phyloP scores from a whole-genome alignment of 306 rosid genomes.

The Cucurbita ficifolia region DNA sequence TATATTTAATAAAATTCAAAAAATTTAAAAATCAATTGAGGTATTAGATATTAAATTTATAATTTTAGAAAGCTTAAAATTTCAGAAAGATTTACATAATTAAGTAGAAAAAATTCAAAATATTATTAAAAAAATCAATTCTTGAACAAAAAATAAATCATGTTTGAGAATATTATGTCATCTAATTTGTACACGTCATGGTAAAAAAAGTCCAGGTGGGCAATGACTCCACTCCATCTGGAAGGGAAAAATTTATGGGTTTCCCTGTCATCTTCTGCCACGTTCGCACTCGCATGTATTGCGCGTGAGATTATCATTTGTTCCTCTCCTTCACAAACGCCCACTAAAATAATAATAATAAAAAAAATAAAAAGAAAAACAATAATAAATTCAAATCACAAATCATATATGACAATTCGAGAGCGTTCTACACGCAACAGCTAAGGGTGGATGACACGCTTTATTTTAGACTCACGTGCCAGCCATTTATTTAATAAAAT shows the following conservation, averaged over 20 bases:
- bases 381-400: not conserved
- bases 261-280: not conserved
- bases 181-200: not conserved
- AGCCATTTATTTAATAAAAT: too few species aligned
- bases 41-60: too few species aligned
- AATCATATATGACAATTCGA: not conserved
- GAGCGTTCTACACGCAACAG: not conserved
- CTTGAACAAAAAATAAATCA: too few species aligned
- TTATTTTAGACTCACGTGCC: too few species aligned
- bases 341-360: too few species aligned
- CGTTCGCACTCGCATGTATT: not conserved
- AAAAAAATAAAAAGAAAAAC: too few species aligned
- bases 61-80: too few species aligned
- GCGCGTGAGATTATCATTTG: not conserved
- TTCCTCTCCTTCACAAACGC: not conserved
- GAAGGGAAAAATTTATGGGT: not conserved
- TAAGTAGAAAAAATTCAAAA: too few species aligned
- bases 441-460: not conserved
- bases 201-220: not conserved
- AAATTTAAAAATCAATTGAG: too few species aligned
- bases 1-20: too few species aligned
- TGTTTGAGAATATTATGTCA: not conserved
- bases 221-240: not conserved
- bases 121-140: too few species aligned
- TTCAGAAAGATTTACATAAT: too few species aligned